Evolutionary conservation across 192 early-diverging fungal species (phyloP).

Genomic region (Coemansia sp.): DNA sequence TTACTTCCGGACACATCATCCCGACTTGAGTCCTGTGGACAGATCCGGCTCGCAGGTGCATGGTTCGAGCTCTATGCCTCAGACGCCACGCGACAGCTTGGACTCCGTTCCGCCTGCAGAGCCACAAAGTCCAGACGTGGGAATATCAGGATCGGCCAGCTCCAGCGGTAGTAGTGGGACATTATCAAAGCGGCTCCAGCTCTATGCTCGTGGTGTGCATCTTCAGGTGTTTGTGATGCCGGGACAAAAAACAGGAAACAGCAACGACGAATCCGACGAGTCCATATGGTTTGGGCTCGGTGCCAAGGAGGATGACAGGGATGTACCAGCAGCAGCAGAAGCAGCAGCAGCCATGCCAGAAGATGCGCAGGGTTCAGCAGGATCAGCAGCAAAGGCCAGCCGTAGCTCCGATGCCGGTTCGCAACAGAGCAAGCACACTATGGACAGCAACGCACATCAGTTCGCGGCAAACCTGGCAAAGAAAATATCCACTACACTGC

Average conservation of each 20-base stretch:
- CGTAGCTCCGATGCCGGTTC: neutral
- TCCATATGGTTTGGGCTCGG: constrained; percentile 28
- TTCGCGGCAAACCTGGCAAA: constrained; percentile 39
- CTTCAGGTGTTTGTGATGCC: constrained; percentile 29
- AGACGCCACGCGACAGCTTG: constrained; percentile 19
- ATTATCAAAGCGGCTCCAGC: constrained; percentile 48
- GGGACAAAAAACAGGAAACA: neutral
- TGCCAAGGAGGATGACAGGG: neutral
- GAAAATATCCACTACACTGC: constrained; percentile 38
- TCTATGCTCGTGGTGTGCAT: constrained; percentile 49
- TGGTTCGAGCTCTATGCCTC: neutral
- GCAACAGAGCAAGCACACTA: constrained; percentile 9
- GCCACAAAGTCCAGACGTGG: neutral
- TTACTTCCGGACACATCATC: constrained; percentile 2
- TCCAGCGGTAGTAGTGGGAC: neutral
- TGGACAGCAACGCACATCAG: constrained; percentile 34
- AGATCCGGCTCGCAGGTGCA: neutral
- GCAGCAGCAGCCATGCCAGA: neutral
- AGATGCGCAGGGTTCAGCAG: neutral
- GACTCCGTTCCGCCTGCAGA: constrained; percentile 16
- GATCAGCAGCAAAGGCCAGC: neutral
- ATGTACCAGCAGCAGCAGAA: neutral
- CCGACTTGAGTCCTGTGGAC: neutral
- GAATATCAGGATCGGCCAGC: neutral
- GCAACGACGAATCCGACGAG: constrained; percentile 5